These are phyloP conservation scores for Pleurozium schreberi DNA, from an alignment of 225 moss, liverwort and hornwort species.

Conservation along the genomic window DNA sequence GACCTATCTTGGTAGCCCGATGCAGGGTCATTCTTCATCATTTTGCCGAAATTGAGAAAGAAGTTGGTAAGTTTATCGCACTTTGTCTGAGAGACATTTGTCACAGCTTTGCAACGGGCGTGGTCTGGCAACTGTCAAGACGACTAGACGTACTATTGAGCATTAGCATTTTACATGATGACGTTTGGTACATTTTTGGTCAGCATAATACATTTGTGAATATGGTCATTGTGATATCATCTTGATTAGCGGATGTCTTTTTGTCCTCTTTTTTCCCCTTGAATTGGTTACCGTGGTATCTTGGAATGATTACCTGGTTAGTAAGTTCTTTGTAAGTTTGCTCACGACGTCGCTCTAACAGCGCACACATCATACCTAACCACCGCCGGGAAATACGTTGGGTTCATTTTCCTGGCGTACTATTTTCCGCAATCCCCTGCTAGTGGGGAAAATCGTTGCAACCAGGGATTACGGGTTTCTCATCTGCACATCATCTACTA, in stretches of 20 bases:
- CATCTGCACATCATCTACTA: neutral
- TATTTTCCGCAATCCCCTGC: neutral
- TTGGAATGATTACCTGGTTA: neutral
- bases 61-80: slow-evolving; percentile 18
- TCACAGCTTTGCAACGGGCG: neutral
- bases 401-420: neutral
- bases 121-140: neutral
- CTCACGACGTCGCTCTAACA: neutral
- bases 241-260: neutral
- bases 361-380: neutral
- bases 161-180: neutral
- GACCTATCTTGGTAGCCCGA: slow-evolving; percentile 28
- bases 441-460: neutral
- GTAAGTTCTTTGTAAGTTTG: neutral
- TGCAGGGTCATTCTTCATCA: slow-evolving; percentile 45
- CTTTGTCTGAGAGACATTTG: neutral
- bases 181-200: neutral
- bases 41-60: slow-evolving; percentile 35
- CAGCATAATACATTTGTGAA: neutral
- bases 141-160: neutral
- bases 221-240: neutral
- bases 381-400: neutral
- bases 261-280: neutral
- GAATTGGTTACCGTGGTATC: neutral
- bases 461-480: neutral